Evolutionary conservation across 768 basidiomycete species (phyloP).

Genomic region (Pholiota conissans): DNA sequence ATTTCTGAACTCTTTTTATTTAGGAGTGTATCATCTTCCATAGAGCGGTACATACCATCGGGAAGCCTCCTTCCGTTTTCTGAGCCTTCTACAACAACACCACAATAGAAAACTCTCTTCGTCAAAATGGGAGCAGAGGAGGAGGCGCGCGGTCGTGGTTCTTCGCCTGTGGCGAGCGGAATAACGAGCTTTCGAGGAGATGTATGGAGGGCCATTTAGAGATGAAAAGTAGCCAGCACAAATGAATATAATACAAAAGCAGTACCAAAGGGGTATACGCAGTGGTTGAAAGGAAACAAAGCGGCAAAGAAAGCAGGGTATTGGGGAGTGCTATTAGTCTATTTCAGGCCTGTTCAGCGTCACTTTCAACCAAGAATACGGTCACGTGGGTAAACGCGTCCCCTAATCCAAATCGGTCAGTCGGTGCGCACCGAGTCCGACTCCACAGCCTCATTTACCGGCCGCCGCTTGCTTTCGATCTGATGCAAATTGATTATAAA

Average conservation of each 20-base stretch:
- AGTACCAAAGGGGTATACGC: constrained; percentile 5
- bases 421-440: background rate
- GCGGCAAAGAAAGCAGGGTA: constrained; percentile 12
- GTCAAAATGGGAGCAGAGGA: constrained; percentile 49
- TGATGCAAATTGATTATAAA: no score
- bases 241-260: constrained; percentile 6
- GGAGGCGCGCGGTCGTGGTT: constrained; percentile 43
- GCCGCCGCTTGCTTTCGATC: no score
- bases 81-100: constrained; percentile 85
- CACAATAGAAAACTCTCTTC: constrained; percentile 85
- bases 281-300: constrained; percentile 7
- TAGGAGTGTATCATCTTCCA: constrained; percentile 7
- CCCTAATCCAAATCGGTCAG: background rate
- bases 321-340: constrained; percentile 12
- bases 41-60: constrained; percentile 47
- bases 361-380: constrained; percentile 22
- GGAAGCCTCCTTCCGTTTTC: constrained; percentile 68
- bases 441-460: background rate
- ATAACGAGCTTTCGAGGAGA: constrained; percentile 71
- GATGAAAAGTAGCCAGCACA: constrained; percentile 2
- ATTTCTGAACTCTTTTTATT: constrained; percentile 52
- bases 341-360: constrained; percentile 1
- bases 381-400: constrained; percentile 27
- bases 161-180: constrained; percentile 72
- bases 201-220: constrained; percentile 59